Conservation (phyloP, 352 stramenopile genomes). For the Phytophthora meadii region DNA sequence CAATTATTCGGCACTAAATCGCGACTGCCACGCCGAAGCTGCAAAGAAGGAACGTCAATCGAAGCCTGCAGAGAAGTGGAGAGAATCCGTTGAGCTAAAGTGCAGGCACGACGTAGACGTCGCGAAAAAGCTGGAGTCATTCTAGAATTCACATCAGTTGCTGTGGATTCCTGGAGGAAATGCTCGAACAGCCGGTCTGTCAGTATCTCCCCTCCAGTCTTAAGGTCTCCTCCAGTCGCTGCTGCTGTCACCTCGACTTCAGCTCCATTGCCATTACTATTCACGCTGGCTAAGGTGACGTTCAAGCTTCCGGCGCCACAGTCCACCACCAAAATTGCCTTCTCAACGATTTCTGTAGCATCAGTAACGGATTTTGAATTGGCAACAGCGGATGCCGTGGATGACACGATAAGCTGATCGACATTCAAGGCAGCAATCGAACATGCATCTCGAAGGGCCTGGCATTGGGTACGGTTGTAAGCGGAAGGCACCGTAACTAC, state of each 20-base stretch:
- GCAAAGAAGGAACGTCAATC: slow-evolving; percentile 42
- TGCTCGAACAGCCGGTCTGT: slow-evolving; percentile 29
- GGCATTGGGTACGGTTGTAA: slow-evolving; percentile 59
- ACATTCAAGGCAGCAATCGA: slow-evolving; percentile 42
- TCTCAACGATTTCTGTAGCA: slow-evolving; percentile 20
- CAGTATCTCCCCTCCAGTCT: slow-evolving; percentile 26
- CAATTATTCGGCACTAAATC: slow-evolving; percentile 1
- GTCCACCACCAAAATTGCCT: slow-evolving; percentile 43
- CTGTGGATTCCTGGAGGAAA: slow-evolving; percentile 18
- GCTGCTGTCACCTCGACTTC: slow-evolving; percentile 28
- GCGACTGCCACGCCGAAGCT: slow-evolving; percentile 12
- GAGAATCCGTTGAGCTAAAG: slow-evolving; percentile 56
- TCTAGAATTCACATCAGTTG: not conserved
- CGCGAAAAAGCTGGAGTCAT: slow-evolving; percentile 10
- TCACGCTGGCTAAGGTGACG: slow-evolving; percentile 31
- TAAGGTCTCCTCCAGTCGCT: slow-evolving; percentile 24
- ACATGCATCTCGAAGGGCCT: slow-evolving; percentile 47
- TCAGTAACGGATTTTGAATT: slow-evolving; percentile 6
- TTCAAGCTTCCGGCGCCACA: slow-evolving; percentile 43
- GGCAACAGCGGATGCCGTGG: slow-evolving; percentile 46
- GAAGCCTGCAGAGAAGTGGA: slow-evolving; percentile 37
- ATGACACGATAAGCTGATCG: slow-evolving; percentile 36
- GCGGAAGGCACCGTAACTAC: slow-evolving; percentile 42
- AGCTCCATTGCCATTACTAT: slow-evolving; percentile 8
- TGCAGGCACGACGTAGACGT: slow-evolving; percentile 42